Percentiles rank a stretch among this genome's conserved stretches.
Conservation (phyloP, 1,139 yeast genomes). For the Taphrina flavorubra region DNA sequence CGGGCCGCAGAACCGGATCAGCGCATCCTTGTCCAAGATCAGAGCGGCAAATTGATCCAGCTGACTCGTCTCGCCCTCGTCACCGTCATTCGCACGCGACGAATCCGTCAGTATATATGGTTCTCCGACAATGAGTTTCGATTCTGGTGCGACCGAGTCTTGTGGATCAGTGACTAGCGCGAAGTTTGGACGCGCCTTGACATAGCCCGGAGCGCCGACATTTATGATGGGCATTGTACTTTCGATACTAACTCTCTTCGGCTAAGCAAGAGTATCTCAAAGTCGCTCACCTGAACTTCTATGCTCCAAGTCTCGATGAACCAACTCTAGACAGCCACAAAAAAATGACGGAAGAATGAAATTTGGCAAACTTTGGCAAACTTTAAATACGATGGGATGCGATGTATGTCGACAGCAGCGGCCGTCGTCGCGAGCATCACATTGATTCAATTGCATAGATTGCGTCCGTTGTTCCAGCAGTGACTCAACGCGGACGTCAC, state of each 20-base stretch:
- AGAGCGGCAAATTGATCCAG: slow-evolving; percentile 16
- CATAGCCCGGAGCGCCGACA: slow-evolving; percentile 17
- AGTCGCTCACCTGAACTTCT: no score
- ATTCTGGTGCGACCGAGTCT: background rate
- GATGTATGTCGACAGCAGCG: background rate
- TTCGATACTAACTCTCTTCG: no score
- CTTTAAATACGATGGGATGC: slow-evolving; percentile 7
- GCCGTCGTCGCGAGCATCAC: background rate
- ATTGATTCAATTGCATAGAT: no score
- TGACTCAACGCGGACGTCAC: background rate
- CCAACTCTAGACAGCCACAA: background rate
- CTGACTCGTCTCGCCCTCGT: slow-evolving; percentile 17
- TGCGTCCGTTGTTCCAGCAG: background rate
- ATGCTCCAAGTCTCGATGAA: background rate
- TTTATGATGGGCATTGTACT: slow-evolving; percentile 20
- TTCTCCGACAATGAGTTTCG: slow-evolving; percentile 15
- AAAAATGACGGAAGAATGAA: background rate
- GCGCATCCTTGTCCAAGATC: slow-evolving; percentile 17
- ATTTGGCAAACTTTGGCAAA: slow-evolving; percentile 12
- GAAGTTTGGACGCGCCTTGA: slow-evolving; percentile 18
- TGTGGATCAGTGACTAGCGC: slow-evolving; percentile 7
- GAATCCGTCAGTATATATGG: slow-evolving; percentile 26
- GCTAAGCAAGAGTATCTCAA: no score
- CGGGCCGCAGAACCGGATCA: slow-evolving; percentile 7
- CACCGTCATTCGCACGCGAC: background rate